Evolutionary conservation across 2,329 filamentous ascomycete genomes (phyloP), one percentile per base, ranked within the genome.

Genomic region (Teratosphaeria epicoccoides): DNA sequence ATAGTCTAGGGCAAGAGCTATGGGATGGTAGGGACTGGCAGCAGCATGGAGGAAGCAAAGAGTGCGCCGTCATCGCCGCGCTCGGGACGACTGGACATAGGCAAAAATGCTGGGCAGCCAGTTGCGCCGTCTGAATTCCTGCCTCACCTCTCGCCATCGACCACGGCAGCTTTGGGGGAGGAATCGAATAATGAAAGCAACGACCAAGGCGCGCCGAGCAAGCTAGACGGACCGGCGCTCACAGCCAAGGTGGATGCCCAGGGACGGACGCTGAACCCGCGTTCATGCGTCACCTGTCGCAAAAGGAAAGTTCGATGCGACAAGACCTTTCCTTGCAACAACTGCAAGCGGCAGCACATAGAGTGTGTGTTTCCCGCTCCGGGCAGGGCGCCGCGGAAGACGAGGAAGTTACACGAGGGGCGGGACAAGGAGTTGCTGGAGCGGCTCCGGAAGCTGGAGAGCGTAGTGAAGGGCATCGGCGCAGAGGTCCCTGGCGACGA

Each of bases 331-430:
- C 83, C 85, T 14, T 89, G 85, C 67, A 81, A 81, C 60, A 88
- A 89, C 66, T 89, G 85, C 66, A 78, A 79, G 43, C 80, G 83
- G 57, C 83, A 83, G 40, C 72, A 82, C 59, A 85, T 85, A 52
- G 79, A 84, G 59, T 89, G 85, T 66, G 72, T 87, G 47, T 89
- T 87, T 63, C 85, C 85, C 1, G 82, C 84, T 2, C 85, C 85
- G 0, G 85, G 85, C 9, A 77, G 85, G 51, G 84, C 85, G 5
- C 85, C 84, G 9, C 76, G 85, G 43, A 82, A 85, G 59, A 76
- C 79, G 54, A 77, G 83, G 25, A 85, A 84, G 63, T 78, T 84
- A 45, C 79, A 80, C 5, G 84, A 84, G 62, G 61, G 64, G 2
- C 55, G 62, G 37, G 66, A 69, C 45, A 81, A 80, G 49, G 85